These are phyloP conservation scores for Bromus sterilis DNA, from an alignment of 176 grass and related monocot genomes.

Conservation along the genomic window DNA sequence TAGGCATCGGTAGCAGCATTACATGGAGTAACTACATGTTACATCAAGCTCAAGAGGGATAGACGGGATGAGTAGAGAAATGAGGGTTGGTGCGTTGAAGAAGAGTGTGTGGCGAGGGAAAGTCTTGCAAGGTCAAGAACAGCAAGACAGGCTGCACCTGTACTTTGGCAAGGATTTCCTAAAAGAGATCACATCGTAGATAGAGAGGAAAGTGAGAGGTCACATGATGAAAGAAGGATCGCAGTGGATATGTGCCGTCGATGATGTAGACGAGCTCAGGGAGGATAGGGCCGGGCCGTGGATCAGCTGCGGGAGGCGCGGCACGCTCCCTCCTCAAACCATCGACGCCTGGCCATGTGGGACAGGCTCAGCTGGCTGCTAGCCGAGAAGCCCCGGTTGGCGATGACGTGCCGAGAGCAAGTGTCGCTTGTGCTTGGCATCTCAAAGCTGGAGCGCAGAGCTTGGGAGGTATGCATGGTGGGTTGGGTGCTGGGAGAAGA, in stretches of 20 bases:
- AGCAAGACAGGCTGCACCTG: rapidly evolving
- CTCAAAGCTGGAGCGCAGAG: not conserved
- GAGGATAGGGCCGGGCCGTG: not conserved
- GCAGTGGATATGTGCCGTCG: too few relatives aligned
- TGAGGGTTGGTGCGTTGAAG: not conserved
- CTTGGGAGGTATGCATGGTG: not conserved
- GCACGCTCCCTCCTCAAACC: not conserved
- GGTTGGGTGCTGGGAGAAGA: not conserved
- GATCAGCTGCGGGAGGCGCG: not conserved
- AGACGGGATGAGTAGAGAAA: not conserved
- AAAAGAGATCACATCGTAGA: not conserved
- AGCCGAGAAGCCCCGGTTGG: not conserved
- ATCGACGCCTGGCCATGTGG: not conserved
- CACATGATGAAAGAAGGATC: too few relatives aligned
- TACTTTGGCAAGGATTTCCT: not conserved
- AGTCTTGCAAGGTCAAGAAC: constrained; percentile 31
- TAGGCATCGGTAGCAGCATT: not conserved
- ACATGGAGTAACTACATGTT: not conserved
- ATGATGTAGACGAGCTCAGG: not conserved
- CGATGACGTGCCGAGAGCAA: not conserved
- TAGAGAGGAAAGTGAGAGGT: not conserved
- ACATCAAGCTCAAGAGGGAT: constrained; percentile 33
- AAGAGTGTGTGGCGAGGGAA: not conserved
- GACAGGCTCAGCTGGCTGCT: too few relatives aligned
- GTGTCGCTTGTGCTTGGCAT: not conserved